These are phyloP conservation scores for Rhodamnia argentea DNA, from an alignment of 345 rosid genomes.

Conservation along the genomic window DNA sequence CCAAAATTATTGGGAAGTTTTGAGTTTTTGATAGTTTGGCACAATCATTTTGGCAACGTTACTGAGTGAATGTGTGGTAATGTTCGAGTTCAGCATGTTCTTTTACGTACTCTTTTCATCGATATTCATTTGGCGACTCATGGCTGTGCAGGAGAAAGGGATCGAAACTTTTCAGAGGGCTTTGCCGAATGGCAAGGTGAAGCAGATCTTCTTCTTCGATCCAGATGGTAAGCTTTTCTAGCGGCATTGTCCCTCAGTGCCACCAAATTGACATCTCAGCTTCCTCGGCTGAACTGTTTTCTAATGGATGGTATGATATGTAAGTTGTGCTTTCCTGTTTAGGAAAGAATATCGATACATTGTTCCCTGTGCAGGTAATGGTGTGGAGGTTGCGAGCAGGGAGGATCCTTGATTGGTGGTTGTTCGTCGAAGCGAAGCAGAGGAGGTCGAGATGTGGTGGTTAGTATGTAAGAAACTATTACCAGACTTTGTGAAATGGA, in stretches of 20 bases:
- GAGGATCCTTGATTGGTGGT: constrained; percentile 8
- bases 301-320: background rate
- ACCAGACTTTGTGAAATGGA: background rate
- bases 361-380: constrained; percentile 52
- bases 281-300: background rate
- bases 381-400: constrained; percentile 76
- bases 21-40: background rate
- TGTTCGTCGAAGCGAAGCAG: background rate
- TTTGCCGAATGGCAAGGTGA: constrained; percentile 56
- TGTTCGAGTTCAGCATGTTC: background rate
- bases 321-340: background rate
- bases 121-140: background rate
- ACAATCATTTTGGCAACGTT: background rate
- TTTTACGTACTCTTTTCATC: background rate
- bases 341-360: background rate
- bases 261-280: background rate
- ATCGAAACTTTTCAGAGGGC: constrained; percentile 61
- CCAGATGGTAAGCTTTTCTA: constrained; percentile 59
- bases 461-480: background rate
- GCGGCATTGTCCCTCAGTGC: background rate
- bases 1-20: background rate
- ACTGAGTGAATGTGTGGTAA: background rate
- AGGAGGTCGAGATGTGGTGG: background rate
- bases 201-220: constrained; percentile 92
- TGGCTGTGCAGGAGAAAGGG: constrained; percentile 57